These are phyloP conservation scores for Apiospora rasikravindrae DNA, from an alignment of 2,329 filamentous ascomycete genomes.

Conservation along the genomic window DNA sequence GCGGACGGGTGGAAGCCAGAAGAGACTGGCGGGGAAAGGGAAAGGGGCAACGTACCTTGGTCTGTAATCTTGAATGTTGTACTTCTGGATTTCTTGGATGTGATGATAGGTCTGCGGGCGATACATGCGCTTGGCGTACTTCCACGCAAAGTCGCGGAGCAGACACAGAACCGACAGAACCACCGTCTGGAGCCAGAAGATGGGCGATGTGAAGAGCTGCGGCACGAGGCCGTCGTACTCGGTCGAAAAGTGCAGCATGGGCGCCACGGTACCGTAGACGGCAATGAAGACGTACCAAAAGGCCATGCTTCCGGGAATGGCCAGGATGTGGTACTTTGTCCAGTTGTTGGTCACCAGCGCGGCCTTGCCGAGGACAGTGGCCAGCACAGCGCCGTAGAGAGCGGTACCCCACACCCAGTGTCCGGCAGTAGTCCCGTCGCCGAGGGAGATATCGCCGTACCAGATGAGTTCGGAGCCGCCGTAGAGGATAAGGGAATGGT, in stretches of 20 bases:
- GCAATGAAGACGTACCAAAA: constrained; percentile 93
- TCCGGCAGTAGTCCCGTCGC: constrained; percentile 81
- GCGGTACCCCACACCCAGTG: constrained; percentile 98
- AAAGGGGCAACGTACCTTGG: constrained; percentile 69
- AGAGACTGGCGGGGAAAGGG: not conserved
- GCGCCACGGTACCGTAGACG: constrained; percentile 84
- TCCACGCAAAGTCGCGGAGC: constrained; percentile 90
- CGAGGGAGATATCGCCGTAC: constrained; percentile 77
- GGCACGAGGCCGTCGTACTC: constrained; percentile 89
- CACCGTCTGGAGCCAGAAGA: constrained; percentile 92
- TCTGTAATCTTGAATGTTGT: constrained; percentile 98
- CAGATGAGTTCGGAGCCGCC: constrained; percentile 82
- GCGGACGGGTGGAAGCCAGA: not conserved
- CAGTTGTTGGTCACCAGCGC: constrained; percentile 95
- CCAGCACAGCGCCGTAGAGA: constrained; percentile 91
- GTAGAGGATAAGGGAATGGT: constrained; percentile 94
- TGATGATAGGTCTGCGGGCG: constrained; percentile 95
- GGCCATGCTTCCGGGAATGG: constrained; percentile 90
- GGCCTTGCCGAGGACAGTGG: constrained; percentile 93
- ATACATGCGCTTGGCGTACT: constrained; percentile 98
- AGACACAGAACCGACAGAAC: constrained; percentile 83
- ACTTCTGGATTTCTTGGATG: constrained; percentile 99
- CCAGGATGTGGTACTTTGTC: constrained; percentile 97
- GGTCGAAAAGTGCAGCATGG: constrained; percentile 77
- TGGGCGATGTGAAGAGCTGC: constrained; percentile 76